Evolutionary conservation across 2,329 filamentous ascomycete species (phyloP).

Genomic region (Botrytis paeoniae): DNA sequence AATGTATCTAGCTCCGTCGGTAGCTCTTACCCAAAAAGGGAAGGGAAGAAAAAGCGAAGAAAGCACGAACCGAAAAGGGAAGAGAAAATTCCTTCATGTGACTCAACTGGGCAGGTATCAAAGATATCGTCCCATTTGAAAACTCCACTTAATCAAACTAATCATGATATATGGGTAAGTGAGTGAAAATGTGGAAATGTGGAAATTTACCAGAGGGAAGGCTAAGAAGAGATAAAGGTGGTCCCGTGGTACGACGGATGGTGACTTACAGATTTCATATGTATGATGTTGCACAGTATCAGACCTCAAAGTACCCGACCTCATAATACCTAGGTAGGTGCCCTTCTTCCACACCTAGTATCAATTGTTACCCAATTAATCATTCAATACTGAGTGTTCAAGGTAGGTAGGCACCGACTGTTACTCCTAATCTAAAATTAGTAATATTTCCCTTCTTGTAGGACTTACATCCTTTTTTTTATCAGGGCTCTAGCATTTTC

Average conservation of each 20-base stretch:
- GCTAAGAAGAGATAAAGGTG: too few relatives aligned
- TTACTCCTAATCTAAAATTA: not conserved
- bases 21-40: not conserved
- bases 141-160: not conserved
- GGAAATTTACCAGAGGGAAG: not conserved
- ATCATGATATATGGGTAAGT: not conserved
- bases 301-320: not conserved
- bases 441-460: not conserved
- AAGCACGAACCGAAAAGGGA: not conserved
- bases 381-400: not conserved
- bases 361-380: not conserved
- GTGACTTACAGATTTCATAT: not conserved
- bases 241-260: not conserved
- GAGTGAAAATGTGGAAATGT: not conserved
- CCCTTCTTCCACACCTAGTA: not conserved
- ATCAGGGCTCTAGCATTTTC: too few relatives aligned
- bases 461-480: not conserved
- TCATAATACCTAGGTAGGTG: not conserved
- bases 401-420: not conserved
- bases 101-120: too few relatives aligned
- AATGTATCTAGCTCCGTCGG: not conserved
- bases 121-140: not conserved
- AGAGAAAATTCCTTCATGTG: not conserved
- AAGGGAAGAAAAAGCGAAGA: not conserved
- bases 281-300: not conserved